Evolutionary conservation across 768 basidiomycete genomes (phyloP).

Genomic region (Tricholoma hemisulphureum): DNA sequence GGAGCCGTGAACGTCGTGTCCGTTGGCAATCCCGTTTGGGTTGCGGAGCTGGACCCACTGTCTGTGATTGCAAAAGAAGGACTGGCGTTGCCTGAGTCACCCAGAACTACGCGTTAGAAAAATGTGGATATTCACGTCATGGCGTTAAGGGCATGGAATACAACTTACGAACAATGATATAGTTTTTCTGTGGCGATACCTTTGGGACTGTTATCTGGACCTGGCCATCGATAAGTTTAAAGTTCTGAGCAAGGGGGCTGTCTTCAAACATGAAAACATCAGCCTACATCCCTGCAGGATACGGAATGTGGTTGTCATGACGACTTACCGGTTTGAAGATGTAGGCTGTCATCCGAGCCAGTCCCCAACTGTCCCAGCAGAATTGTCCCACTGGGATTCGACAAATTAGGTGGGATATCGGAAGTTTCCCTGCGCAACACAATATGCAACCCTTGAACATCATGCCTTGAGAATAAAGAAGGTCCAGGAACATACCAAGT

Average conservation of each 20-base stretch:
- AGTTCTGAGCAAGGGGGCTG: conserved; percentile 53
- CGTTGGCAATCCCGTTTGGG: conserved; percentile 1
- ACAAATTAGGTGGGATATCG: conserved; percentile 43
- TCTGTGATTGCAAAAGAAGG: conserved; percentile 57
- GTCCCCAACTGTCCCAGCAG: conserved; percentile 47
- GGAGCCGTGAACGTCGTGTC: not conserved
- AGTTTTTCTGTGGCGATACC: conserved; percentile 44
- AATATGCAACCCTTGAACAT: not conserved
- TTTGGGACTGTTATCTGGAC: conserved; percentile 53
- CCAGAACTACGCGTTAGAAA: conserved; percentile 46
- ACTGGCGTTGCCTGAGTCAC: conserved; percentile 65
- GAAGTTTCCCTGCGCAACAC: conserved; percentile 46
- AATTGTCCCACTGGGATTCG: conserved; percentile 49
- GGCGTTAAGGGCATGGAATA: not conserved
- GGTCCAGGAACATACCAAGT: conserved; percentile 44
- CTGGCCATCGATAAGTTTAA: conserved; percentile 51
- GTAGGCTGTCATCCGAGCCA: conserved; percentile 45
- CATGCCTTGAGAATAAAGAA: not conserved
- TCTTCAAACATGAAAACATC: conserved; percentile 35
- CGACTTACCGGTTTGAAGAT: conserved; percentile 51
- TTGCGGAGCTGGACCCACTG: conserved; percentile 26
- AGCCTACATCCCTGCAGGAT: not conserved
- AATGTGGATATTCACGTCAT: not conserved
- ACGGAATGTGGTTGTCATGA: not conserved
- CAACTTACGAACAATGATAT: conserved; percentile 66